These are phyloP conservation scores for Capsicum chinense DNA, from an alignment of 257 asterid genomes.

Conservation along the genomic window DNA sequence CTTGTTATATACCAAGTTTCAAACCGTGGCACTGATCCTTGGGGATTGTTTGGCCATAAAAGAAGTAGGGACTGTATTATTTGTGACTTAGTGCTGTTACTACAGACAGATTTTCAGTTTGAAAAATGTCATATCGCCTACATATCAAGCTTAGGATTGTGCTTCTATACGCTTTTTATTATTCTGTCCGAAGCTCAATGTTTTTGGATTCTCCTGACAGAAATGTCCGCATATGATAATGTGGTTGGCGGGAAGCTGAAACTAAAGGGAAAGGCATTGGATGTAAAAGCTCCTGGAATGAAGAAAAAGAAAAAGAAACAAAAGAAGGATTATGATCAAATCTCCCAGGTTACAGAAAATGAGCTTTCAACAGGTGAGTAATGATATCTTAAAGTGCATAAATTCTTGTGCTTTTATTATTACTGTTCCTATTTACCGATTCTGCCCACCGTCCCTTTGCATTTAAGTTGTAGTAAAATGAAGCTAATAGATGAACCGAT, in stretches of 20 bases:
- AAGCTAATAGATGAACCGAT: neutral
- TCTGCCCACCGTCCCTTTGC: neutral
- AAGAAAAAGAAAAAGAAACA: conserved; percentile 73
- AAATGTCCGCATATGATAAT: conserved; percentile 84
- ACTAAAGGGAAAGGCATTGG: conserved; percentile 94
- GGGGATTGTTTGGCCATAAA: neutral
- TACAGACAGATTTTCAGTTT: neutral
- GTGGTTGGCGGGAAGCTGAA: conserved; percentile 86
- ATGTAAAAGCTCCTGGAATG: conserved; percentile 71
- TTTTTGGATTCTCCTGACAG: conserved; percentile 32
- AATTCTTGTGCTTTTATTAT: neutral
- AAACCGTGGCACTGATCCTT: neutral
- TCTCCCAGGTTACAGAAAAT: conserved; percentile 46
- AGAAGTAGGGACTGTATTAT: neutral
- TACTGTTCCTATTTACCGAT: neutral
- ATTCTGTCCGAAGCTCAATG: neutral
- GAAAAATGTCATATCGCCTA: neutral
- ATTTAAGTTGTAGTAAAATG: neutral
- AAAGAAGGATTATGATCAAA: conserved; percentile 57
- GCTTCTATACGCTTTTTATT: neutral
- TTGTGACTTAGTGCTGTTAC: conserved; percentile 12
- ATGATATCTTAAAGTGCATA: neutral
- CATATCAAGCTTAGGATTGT: neutral
- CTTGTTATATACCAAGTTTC: neutral
- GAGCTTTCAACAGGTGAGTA: conserved; percentile 40